These are phyloP conservation scores for Calonectria hawksworthii DNA, from an alignment of 2,329 filamentous ascomycete genomes.

Conservation along the genomic window DNA sequence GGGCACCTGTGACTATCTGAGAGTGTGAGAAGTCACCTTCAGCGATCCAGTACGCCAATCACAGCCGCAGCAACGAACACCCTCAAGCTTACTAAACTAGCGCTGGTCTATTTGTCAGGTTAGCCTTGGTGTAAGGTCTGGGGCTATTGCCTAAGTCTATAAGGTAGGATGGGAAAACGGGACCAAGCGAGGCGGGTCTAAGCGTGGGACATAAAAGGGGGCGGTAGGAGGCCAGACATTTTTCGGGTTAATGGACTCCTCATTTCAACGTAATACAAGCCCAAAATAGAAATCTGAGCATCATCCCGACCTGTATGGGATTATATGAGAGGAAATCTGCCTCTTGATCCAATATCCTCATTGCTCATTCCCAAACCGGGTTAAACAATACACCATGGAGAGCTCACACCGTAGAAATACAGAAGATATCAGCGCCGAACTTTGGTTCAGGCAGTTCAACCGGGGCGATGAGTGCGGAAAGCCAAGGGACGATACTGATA, in stretches of 20 bases:
- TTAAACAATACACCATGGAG: neutral
- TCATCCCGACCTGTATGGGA: neutral
- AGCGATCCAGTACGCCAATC: neutral
- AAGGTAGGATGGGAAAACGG: no score
- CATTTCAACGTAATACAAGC: neutral
- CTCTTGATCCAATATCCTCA: no score
- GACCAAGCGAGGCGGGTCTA: no score
- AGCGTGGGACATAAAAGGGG: no score
- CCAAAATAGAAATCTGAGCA: neutral
- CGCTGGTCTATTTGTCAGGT: neutral
- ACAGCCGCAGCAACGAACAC: neutral
- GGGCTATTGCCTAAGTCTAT: no score
- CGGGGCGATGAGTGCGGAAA: neutral
- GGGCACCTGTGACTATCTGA: no score
- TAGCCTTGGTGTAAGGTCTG: no score
- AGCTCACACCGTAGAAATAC: neutral
- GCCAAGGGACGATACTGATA: neutral
- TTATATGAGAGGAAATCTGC: neutral
- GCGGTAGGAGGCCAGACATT: no score
- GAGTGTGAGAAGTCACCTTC: neutral
- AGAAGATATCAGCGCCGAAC: neutral
- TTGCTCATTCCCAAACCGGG: neutral
- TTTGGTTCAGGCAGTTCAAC: neutral
- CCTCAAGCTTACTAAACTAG: neutral
- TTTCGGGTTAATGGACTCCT: neutral